Conservation (phyloP, 352 stramenopile genomes). For the Globisporangium cederbergense region DNA sequence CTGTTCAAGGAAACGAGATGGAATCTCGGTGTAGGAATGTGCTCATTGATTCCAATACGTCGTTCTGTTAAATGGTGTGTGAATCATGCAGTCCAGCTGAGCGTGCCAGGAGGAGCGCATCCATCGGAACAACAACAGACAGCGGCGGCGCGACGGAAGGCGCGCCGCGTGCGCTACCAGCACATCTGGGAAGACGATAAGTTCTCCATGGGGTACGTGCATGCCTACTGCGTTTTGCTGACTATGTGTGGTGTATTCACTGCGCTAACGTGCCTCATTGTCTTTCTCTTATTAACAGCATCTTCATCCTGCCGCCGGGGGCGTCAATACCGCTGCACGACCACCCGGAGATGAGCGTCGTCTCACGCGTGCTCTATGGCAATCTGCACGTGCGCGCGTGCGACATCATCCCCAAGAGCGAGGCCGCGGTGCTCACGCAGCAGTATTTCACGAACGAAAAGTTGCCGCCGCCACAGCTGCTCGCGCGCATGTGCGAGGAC, state of each 20-base stretch:
- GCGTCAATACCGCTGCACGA: constrained; percentile 76
- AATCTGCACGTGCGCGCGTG: constrained; percentile 60
- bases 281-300: constrained; percentile 28
- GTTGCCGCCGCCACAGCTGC: constrained; percentile 7
- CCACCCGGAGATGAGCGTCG: constrained; percentile 82
- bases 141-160: constrained; percentile 7
- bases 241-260: neutral
- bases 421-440: neutral
- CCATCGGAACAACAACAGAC: neutral
- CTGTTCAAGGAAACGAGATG: neutral
- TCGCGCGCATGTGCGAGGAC: constrained; percentile 44
- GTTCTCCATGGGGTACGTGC: constrained; percentile 70
- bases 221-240: neutral
- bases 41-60: neutral
- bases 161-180: constrained; percentile 52
- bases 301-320: constrained; percentile 79
- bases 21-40: neutral
- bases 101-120: constrained; percentile 28
- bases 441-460: neutral
- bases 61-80: constrained; percentile 5
- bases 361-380: constrained; percentile 80
- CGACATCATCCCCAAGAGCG: constrained; percentile 34
- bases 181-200: constrained; percentile 81
- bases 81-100: constrained; percentile 43
- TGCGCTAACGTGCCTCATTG: neutral